phyloP scores from a whole-genome alignment of 108 stramenopile genomes.

The Mediolabrus comicus region DNA sequence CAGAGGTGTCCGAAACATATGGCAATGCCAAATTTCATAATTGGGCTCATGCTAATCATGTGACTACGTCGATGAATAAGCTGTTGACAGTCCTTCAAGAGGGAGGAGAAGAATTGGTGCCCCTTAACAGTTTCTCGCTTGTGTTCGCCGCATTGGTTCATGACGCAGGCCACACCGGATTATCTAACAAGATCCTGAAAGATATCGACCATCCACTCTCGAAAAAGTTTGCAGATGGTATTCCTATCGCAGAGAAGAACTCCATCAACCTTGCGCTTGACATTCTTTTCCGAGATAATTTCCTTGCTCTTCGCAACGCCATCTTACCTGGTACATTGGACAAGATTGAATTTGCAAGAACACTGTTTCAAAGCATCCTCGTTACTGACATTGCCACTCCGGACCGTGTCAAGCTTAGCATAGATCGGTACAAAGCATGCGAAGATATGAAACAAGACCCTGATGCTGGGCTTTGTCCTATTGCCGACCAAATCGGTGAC shows the following conservation, averaged over 20 bases:
- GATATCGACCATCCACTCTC: slow-evolving; percentile 18
- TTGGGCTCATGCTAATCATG: slow-evolving; percentile 30
- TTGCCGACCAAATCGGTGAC: slow-evolving; percentile 14
- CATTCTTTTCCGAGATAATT: slow-evolving; percentile 28
- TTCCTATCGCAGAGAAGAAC: slow-evolving; percentile 37
- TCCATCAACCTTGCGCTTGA: slow-evolving; percentile 42
- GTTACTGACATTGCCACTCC: slow-evolving; percentile 42
- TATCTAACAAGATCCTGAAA: slow-evolving; percentile 30
- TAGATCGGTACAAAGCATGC: slow-evolving; percentile 17
- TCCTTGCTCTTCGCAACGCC: slow-evolving; percentile 7
- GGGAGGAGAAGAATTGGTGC: slow-evolving; percentile 5
- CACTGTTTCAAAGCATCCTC: slow-evolving; percentile 27
- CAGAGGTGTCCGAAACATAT: slow-evolving; percentile 24
- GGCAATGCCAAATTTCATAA: slow-evolving; percentile 17
- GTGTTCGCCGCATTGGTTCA: slow-evolving; percentile 52
- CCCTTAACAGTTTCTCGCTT: slow-evolving; percentile 37
- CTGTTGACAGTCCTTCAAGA: slow-evolving; percentile 20
- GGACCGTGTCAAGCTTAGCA: slow-evolving; percentile 21
- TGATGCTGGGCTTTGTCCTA: slow-evolving; percentile 25
- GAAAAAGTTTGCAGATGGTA: slow-evolving; percentile 5
- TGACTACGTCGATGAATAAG: slow-evolving; percentile 35
- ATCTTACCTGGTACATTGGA: slow-evolving; percentile 22
- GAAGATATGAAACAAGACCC: not conserved
- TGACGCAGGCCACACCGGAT: slow-evolving; percentile 49
- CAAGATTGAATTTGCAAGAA: slow-evolving; percentile 19